Base-by-base conservation (phyloP, 2,329 filamentous ascomycete genomes). In the Colletotrichum chrysophilum region DNA sequence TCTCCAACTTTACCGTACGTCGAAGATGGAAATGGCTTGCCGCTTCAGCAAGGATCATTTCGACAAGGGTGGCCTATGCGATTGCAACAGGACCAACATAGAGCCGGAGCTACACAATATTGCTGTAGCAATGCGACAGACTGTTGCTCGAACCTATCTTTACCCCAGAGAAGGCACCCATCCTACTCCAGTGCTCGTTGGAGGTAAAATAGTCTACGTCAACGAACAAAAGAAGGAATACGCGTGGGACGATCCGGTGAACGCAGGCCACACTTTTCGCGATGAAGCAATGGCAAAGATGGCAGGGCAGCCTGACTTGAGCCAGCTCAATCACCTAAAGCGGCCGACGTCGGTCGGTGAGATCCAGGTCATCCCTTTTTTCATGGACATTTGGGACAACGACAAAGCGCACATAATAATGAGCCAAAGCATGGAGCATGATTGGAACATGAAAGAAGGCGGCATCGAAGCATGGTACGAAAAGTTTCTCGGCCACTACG, bases 1-100 rank as follows among this genome's bases (percentile, higher is more conserved):
- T n/a, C n/a, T 52, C 43, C 32, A 65, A 21, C 28, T 26, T 24
- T 60, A 62, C 18, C 67, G 26, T 7, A 65, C 66, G 14, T 36
- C 36, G 38, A 73, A 74, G 58, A 65, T 73, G 16, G 76, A 77
- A 26, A 52, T 43, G 58, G 76, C 76, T 32, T 77, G 73, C 30
- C 68, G 69, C 52, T 76, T 77, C 66, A 28, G 72, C 68, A 71
- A 72, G 24, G 28, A 70, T 34, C 76, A 77, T 21, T 70, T 76
- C 14, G 58, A 65, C 12, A 66, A 61, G 4, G 58, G 64, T 12
- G 10, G 43, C 36, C 7, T 24, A 6, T 77, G 76, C 36, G 34
- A 30, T 9, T 72, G 52, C 34, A 7, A 9, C 8, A 60, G 76
- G 32, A 36, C 38, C 13, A 65, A 70, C 36, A 24, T 30, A 1